Percentiles rank a stretch among this genome's conserved stretches.
Evolutionary conservation across 176 grass and related monocot species (phyloP).

Genomic region (Melocanna baccifera): DNA sequence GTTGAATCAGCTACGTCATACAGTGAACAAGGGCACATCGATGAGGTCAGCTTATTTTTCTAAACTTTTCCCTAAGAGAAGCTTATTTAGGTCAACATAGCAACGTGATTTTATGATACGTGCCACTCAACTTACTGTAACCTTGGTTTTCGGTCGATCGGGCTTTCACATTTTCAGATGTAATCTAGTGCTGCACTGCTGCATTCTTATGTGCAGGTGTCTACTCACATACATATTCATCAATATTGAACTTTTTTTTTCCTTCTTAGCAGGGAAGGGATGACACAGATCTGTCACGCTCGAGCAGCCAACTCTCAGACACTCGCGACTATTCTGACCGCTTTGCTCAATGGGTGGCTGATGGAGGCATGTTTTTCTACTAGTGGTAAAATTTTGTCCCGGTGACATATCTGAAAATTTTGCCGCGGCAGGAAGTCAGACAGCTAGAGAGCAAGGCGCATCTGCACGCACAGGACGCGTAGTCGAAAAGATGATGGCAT

Average conservation of each 20-base stretch:
- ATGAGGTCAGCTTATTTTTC: constrained; percentile 39
- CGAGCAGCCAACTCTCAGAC: constrained; percentile 24
- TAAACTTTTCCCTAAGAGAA: background rate
- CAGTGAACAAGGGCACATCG: constrained; percentile 36
- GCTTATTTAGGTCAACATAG: background rate
- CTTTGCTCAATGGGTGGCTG: constrained; percentile 73
- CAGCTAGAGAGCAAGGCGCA: background rate
- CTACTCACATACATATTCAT: background rate
- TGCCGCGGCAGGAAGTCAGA: background rate
- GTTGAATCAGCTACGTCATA: constrained; percentile 52
- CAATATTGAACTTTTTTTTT: background rate
- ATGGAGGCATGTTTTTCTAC: constrained; percentile 72
- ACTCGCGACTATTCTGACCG: constrained; percentile 51
- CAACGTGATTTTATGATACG: background rate
- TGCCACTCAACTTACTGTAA: background rate
- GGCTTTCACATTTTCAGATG: background rate
- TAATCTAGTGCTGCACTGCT: background rate
- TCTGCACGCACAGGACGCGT: background rate
- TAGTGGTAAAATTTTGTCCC: constrained; percentile 29
- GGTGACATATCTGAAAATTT: background rate
- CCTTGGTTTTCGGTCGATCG: background rate
- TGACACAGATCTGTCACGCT: constrained; percentile 34
- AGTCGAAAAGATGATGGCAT: background rate
- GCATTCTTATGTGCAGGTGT: background rate
- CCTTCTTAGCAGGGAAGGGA: constrained; percentile 47